Evolutionary conservation across 208 protist species (phyloP), one percentile per base, ranked within the genome.

Genomic region (Herpetomonas tarakana): DNA sequence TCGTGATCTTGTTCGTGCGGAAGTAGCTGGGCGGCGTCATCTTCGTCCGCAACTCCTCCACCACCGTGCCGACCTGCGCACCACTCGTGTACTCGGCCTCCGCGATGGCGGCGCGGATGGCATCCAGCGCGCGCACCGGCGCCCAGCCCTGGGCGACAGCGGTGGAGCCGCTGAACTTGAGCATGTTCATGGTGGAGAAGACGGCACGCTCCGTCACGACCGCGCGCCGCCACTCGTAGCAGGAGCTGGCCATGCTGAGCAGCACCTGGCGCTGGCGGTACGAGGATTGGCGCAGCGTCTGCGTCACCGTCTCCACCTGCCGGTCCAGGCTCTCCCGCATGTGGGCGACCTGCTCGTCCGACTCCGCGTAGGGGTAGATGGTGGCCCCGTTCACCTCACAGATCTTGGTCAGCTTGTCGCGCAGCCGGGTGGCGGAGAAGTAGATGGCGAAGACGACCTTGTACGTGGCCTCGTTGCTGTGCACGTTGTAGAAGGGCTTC

Each of bases 391-490:
- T 98, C 24, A 88, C 86, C 66, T 98, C 97, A 58, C 97, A 98
- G 49, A 99, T 98, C 78, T 97, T 98, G 44, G 68, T 85, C 27
- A 99, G 89, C 71, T 92, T 98, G 31, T 84, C 74, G 50, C 89
- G 72, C 6, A 98, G 60, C 22, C 87, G 77, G 7, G 88, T 75
- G 16, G 97, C 97, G n/a, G 97, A 96, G 83, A 97, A 99, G 76
- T 99, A 99, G 49, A 99, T 87, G 45, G 96, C 94, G 68, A 99
- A 99, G 45, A 98, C 97, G 52, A 54, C 81, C 76, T 99, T 99
- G 35, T 84, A 69, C 9, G 97, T 68, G 2, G 60, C 45, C 63
- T 95, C 80, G 60, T 86, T 90, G 30, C 54, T 76, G 38, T 65
- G 66, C 35, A 86, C 88, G 61, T 97, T 96, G 51, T 94, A 90